phyloP scores from a whole-genome alignment of 495 filamentous ascomycete species.

The Pyrenula massariospora region DNA sequence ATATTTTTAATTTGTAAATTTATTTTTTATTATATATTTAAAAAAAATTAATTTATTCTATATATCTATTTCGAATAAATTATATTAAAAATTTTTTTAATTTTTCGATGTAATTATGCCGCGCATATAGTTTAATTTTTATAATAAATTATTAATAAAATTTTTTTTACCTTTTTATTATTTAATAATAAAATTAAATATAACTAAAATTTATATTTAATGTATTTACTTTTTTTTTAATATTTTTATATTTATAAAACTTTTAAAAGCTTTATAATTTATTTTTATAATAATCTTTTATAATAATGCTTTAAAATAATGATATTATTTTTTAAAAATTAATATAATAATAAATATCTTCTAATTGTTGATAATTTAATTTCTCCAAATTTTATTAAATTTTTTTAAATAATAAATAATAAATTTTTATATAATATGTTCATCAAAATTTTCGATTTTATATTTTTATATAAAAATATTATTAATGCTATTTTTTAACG shows the following conservation, averaged over 20 bases:
- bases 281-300: not conserved
- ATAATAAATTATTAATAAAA: not conserved
- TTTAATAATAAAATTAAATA: not conserved
- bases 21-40: not conserved
- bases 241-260: not conserved
- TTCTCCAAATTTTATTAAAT: not conserved
- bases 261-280: not conserved
- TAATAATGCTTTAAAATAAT: not conserved
- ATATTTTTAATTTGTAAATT: not conserved
- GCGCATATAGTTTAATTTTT: not conserved
- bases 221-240: not conserved
- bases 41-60: not conserved
- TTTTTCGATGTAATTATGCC: not conserved
- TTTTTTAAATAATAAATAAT: not conserved
- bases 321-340: not conserved
- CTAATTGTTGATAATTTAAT: not conserved
- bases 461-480: not conserved
- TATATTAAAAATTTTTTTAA: not conserved
- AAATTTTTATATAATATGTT: not conserved
- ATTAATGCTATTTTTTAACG: not conserved
- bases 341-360: not conserved
- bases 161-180: not conserved
- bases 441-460: not conserved
- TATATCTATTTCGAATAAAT: not conserved
- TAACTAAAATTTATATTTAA: not conserved